Evolutionary conservation across 2,329 filamentous ascomycete species (phyloP), one percentile per base, ranked within the genome.

Genomic region (Verruconis gallopava): DNA sequence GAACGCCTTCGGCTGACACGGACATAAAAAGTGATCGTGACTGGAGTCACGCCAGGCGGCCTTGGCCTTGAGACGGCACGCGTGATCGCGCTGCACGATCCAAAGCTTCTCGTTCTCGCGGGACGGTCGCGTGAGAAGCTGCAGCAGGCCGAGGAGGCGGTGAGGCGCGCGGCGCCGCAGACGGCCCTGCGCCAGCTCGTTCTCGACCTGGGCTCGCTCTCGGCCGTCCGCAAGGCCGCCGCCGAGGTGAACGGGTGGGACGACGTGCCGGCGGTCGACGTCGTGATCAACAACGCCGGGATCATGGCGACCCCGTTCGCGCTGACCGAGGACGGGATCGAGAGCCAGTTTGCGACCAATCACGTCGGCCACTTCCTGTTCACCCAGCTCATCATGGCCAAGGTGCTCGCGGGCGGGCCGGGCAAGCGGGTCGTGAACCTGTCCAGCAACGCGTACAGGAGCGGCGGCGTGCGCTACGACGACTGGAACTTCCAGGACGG

Each of bases 41-140:
- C 61, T 9, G 62, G 64, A 9, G 56, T 59, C 5, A 60, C 58
- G 14, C 57, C 56, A 5, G 54, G 55, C 21, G 55, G 54, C 1
- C 54, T 68, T 30, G 65, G 63, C 15, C 53, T 53, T 14, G 47
- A 49, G 20, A 60, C 59, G 15, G 56, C 56, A 5, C 47, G 52
- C n/a, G 52, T 53, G 13, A 51, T 66, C 43, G 59, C 63, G 15
- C 44, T 51, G 22, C 52, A 57, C 19, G 45, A 47, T 6, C 38
- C 42, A 15, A 44, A 44, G 20, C 37, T 44, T 9, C 22, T 42
- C 11, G 43, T 41, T 18, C 15, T 43, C 42, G 39, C 43, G 11
- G 65, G 56, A 2, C 58, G 65, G 30, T 56, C 55, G 42, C 38
- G 43, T 17, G 30, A 44, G 11, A 66, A 63, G 47, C 49, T 61